These are phyloP conservation scores for Hevea brasiliensis DNA, from an alignment of 345 rosid species.

Conservation along the genomic window DNA sequence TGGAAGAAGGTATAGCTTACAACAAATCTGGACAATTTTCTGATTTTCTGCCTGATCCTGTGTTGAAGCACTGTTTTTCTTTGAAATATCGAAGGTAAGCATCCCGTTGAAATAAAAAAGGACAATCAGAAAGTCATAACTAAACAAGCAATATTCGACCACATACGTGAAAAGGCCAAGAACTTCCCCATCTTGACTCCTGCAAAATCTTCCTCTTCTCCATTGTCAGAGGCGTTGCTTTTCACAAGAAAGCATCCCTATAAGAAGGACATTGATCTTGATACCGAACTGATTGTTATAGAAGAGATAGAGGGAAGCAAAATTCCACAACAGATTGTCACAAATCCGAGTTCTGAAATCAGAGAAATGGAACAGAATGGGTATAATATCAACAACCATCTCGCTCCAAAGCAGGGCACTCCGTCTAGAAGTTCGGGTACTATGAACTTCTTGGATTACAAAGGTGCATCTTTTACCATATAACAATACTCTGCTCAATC, in stretches of 20 bases:
- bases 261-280: slow-evolving; percentile 39
- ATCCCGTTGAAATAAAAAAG: slow-evolving; percentile 36
- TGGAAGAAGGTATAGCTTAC: slow-evolving; percentile 53
- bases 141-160: slow-evolving; percentile 67
- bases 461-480: slow-evolving; percentile 33
- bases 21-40: neutral
- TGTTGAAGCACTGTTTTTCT: slow-evolving; percentile 15
- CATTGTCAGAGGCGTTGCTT: slow-evolving; percentile 39
- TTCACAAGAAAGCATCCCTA: slow-evolving; percentile 49
- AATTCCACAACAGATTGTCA: slow-evolving; percentile 32
- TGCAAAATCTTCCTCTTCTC: slow-evolving; percentile 35
- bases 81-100: slow-evolving; percentile 38
- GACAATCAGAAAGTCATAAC: slow-evolving; percentile 54
- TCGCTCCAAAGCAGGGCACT: slow-evolving; percentile 11
- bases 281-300: slow-evolving; percentile 22
- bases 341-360: slow-evolving; percentile 26
- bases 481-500: neutral
- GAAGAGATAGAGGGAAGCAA: slow-evolving; percentile 26
- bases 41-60: slow-evolving; percentile 1
- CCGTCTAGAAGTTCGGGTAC: slow-evolving; percentile 25
- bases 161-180: slow-evolving; percentile 82
- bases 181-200: slow-evolving; percentile 50
- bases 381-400: slow-evolving; percentile 18
- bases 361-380: slow-evolving; percentile 22
- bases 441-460: slow-evolving; percentile 27